phyloP scores from a whole-genome alignment of 805 yeast species.

The Starmerella bombicola region DNA sequence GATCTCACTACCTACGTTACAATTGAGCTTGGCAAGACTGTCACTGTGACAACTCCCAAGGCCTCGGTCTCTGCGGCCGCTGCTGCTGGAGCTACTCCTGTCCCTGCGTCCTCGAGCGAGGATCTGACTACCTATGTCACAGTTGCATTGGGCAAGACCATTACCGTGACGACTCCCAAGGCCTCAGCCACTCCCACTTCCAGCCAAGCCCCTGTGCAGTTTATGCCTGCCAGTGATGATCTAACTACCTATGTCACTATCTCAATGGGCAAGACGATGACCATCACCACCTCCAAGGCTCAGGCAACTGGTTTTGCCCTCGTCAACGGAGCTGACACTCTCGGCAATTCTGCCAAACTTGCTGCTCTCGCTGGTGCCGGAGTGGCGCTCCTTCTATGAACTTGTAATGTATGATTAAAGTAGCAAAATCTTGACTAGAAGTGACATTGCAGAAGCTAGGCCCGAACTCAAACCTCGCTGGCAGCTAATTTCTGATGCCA shows the following conservation, averaged over 20 bases:
- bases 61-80: background rate
- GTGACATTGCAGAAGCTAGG: no score
- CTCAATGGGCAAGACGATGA: slow-evolving; percentile 20
- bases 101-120: slow-evolving; percentile 1
- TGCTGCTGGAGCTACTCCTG: slow-evolving; percentile 1
- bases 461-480: no score
- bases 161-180: slow-evolving; percentile 19
- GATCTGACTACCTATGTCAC: slow-evolving; percentile 19
- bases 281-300: slow-evolving; percentile 19
- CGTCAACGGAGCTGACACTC: slow-evolving; percentile 3
- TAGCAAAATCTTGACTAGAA: no score
- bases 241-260: slow-evolving; percentile 21
- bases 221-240: slow-evolving; percentile 1
- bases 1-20: slow-evolving; percentile 13
- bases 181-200: slow-evolving; percentile 4
- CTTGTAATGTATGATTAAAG: no score
- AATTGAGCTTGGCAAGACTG: slow-evolving; percentile 17
- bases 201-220: background rate
- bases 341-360: slow-evolving; percentile 2
- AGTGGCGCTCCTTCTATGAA: slow-evolving; percentile 4
- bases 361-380: slow-evolving; percentile 20
- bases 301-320: slow-evolving; percentile 10
- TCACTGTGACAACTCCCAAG: slow-evolving; percentile 12
- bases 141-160: slow-evolving; percentile 20
- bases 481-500: no score